Conservation (phyloP, 1,284 basidiomycete species). For the Schizophyllum commune region DNA sequence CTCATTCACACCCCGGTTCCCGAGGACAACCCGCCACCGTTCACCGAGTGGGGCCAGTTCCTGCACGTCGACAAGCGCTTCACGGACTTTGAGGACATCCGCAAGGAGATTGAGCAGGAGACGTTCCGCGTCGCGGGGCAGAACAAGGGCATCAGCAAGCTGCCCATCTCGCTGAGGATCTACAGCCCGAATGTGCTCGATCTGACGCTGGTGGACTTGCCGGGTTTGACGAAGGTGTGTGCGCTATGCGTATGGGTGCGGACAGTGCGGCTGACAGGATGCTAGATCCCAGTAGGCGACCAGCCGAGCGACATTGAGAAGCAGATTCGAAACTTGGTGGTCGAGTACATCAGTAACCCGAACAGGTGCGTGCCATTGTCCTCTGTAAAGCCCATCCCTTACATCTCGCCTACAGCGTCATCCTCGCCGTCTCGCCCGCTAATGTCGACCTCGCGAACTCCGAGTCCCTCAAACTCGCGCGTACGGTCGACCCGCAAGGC, state of each 20-base stretch:
- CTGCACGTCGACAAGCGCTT: slow-evolving; percentile 94
- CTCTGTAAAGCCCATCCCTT: too few species aligned
- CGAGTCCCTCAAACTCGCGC: slow-evolving; percentile 93
- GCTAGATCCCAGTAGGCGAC: slow-evolving; percentile 73
- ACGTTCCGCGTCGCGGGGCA: slow-evolving; percentile 96
- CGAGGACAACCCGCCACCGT: slow-evolving; percentile 36
- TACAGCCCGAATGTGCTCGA: slow-evolving; percentile 95
- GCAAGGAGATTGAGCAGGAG: slow-evolving; percentile 97
- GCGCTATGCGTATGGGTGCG: background rate
- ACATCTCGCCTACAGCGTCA: too few species aligned
- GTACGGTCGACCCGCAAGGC: slow-evolving; percentile 92
- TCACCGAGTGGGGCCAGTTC: slow-evolving; percentile 93
- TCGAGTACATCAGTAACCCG: slow-evolving; percentile 95
- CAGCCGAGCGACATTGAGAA: slow-evolving; percentile 93
- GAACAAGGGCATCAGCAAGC: slow-evolving; percentile 96
- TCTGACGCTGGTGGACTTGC: slow-evolving; percentile 92
- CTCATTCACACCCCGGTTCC: slow-evolving; percentile 81
- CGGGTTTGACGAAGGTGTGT: slow-evolving; percentile 88
- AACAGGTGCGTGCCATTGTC: slow-evolving; percentile 75
- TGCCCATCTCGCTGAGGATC: slow-evolving; percentile 92
- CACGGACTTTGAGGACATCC: slow-evolving; percentile 91
- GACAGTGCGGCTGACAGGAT: background rate
- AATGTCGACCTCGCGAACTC: slow-evolving; percentile 99
- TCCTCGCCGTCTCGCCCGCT: slow-evolving; percentile 92
- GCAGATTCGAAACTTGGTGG: slow-evolving; percentile 90